phyloP scores from a whole-genome alignment of 1,284 basidiomycete genomes.

The Ustilago cynodontis region DNA sequence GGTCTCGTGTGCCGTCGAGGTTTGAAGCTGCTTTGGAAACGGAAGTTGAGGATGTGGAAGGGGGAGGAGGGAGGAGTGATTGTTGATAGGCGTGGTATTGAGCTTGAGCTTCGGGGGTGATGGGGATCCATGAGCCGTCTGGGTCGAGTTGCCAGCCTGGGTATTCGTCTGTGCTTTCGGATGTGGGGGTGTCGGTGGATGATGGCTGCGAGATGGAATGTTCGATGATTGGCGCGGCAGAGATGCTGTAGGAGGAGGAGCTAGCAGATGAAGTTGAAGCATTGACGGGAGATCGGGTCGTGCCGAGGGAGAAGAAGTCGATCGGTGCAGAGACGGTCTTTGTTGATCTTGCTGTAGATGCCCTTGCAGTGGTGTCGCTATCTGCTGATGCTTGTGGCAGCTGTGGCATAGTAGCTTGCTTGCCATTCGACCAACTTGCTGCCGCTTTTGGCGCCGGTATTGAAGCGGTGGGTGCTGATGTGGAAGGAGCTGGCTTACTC shows the following conservation, averaged over 20 bases:
- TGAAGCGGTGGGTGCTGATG: background rate
- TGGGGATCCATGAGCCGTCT: conserved; percentile 66
- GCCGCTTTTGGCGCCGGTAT: too few species aligned
- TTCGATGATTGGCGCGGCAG: conserved; percentile 55
- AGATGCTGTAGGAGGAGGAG: conserved; percentile 28
- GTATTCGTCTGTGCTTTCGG: conserved; percentile 23
- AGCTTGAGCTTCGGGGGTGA: conserved; percentile 66
- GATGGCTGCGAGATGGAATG: conserved; percentile 7
- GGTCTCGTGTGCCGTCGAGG: conserved; percentile 48
- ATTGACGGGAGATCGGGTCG: conserved; percentile 2
- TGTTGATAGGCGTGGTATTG: conserved; percentile 51
- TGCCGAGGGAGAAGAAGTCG: conserved; percentile 49
- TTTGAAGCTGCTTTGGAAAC: conserved; percentile 21
- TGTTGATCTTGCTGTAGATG: background rate
- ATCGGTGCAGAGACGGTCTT: conserved; percentile 21
- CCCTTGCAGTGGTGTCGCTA: background rate
- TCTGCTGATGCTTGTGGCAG: background rate
- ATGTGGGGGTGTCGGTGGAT: background rate
- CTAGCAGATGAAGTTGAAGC: conserved; percentile 1
- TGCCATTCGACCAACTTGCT: too few species aligned
- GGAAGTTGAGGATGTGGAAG: background rate
- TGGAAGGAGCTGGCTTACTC: conserved; percentile 14
- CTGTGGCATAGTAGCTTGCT: background rate
- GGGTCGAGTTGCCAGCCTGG: conserved; percentile 67
- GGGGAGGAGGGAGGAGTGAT: conserved; percentile 3